Evolutionary conservation across 2,329 filamentous ascomycete species (phyloP).

Genomic region (Stemphylium vesicarium): DNA sequence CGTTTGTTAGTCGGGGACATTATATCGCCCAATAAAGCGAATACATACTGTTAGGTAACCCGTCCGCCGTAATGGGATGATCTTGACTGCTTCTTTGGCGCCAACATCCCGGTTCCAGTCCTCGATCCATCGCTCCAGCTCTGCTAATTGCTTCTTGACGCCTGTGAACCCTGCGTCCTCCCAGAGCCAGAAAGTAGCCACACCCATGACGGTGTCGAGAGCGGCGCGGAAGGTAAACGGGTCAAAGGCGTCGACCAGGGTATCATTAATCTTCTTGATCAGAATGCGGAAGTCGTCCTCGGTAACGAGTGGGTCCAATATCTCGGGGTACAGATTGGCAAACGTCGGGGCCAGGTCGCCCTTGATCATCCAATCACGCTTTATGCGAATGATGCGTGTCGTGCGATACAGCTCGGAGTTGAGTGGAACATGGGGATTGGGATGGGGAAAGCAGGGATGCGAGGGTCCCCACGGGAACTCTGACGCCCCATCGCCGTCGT

Average conservation of each 20-base stretch:
- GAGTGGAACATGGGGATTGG: constrained; percentile 87
- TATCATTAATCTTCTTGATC: constrained; percentile 80
- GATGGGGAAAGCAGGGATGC: constrained; percentile 92
- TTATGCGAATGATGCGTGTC: constrained; percentile 90
- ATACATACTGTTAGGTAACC: constrained; percentile 80
- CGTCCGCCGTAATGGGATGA: constrained; percentile 79
- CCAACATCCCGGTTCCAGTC: constrained; percentile 78
- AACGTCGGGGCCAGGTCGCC: constrained; percentile 93
- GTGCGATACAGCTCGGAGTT: constrained; percentile 74
- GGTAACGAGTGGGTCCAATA: constrained; percentile 82
- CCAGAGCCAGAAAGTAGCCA: constrained; percentile 92
- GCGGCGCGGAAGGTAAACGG: constrained; percentile 79
- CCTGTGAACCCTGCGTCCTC: constrained; percentile 83
- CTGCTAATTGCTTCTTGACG: constrained; percentile 73
- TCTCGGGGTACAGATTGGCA: constrained; percentile 94
- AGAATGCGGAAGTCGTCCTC: constrained; percentile 87
- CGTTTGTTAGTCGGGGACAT: background rate
- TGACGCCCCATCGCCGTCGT: constrained; percentile 41
- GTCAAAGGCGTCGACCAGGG: constrained; percentile 77
- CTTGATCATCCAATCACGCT: constrained; percentile 86
- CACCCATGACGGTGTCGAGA: constrained; percentile 77
- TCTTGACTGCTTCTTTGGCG: constrained; percentile 68
- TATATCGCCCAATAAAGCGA: background rate
- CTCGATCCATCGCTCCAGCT: constrained; percentile 81
- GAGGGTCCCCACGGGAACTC: constrained; percentile 89